Percentiles rank a stretch among this genome's conserved stretches.
phyloP scores from a whole-genome alignment of 306 rosid genomes.

The Sechiopsis laciniata region DNA sequence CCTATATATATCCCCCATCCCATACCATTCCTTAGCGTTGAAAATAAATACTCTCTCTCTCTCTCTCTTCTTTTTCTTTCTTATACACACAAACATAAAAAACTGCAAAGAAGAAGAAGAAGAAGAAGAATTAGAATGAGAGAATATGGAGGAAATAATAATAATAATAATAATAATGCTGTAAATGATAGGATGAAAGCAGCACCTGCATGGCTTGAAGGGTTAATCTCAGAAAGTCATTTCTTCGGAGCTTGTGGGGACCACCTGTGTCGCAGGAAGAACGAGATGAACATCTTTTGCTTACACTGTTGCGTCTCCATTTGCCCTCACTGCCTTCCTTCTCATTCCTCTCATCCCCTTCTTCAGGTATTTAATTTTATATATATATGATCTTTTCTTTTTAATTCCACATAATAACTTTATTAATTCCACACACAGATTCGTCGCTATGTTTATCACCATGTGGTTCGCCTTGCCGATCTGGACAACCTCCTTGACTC shows the following conservation, averaged over 20 bases:
- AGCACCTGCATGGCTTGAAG: slow-evolving; percentile 83
- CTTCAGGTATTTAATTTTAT: slow-evolving; percentile 51
- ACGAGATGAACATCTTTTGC: slow-evolving; percentile 93
- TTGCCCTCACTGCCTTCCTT: slow-evolving; percentile 91
- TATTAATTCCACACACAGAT: slow-evolving; percentile 55
- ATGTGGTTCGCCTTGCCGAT: slow-evolving; percentile 81
- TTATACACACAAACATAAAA: too few relatives aligned
- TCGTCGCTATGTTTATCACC: slow-evolving; percentile 91
- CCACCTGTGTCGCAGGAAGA: slow-evolving; percentile 77
- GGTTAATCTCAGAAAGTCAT: slow-evolving; percentile 63
- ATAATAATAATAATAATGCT: too few relatives aligned
- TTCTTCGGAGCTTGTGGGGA: slow-evolving; percentile 89
- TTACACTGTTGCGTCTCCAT: slow-evolving; percentile 77
- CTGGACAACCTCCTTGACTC: slow-evolving; percentile 87
- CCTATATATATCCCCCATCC: too few relatives aligned
- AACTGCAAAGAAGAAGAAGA: too few relatives aligned
- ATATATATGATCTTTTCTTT: too few relatives aligned
- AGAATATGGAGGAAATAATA: too few relatives aligned
- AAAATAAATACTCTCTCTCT: too few relatives aligned
- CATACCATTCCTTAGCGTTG: too few relatives aligned
- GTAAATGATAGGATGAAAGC: too few relatives aligned
- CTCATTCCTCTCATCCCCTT: slow-evolving; percentile 75
- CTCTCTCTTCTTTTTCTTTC: too few relatives aligned
- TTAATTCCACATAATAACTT: too few relatives aligned
- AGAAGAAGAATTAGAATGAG: too few relatives aligned